These are phyloP conservation scores for Penicillium brasilianum DNA, from an alignment of 2,329 filamentous ascomycete species.

Conservation along the genomic window DNA sequence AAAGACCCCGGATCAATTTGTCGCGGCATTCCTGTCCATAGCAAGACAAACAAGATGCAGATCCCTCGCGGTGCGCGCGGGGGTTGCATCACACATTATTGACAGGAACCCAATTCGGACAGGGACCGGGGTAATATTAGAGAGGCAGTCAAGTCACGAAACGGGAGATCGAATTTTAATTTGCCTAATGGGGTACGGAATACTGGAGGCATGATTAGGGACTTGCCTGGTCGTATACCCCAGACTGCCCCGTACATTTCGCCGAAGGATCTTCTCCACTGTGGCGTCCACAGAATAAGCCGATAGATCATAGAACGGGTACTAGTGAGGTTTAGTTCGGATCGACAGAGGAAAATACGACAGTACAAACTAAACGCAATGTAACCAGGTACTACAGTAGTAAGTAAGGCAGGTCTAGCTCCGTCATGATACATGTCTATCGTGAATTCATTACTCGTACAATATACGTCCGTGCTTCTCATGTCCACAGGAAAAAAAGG, in stretches of 20 bases:
- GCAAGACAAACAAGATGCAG: conserved; percentile 8
- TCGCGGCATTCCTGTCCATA: not conserved
- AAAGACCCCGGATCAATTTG: conserved; percentile 7
- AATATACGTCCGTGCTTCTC: conserved; percentile 28
- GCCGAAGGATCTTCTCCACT: not conserved
- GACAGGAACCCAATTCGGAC: not conserved
- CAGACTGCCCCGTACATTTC: not conserved
- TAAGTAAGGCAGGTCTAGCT: conserved; percentile 1
- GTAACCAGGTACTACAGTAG: conserved; percentile 1
- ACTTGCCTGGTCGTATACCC: not conserved
- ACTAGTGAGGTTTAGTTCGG: not conserved
- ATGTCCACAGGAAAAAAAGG: conserved; percentile 10
- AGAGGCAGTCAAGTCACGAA: not conserved
- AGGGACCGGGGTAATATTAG: not conserved
- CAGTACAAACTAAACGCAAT: not conserved
- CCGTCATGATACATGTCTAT: conserved; percentile 45
- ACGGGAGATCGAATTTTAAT: not conserved
- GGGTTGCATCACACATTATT: conserved; percentile 8
- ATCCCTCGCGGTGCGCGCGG: conserved; percentile 16
- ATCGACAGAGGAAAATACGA: conserved; percentile 1
- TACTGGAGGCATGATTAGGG: not conserved
- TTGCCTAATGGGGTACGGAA: conserved; percentile 4
- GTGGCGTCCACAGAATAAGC: not conserved
- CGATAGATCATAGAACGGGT: not conserved
- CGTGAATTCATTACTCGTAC: conserved; percentile 47